These are phyloP conservation scores for Yarrowia sp. DNA, from an alignment of 805 yeast species.

Conservation along the genomic window DNA sequence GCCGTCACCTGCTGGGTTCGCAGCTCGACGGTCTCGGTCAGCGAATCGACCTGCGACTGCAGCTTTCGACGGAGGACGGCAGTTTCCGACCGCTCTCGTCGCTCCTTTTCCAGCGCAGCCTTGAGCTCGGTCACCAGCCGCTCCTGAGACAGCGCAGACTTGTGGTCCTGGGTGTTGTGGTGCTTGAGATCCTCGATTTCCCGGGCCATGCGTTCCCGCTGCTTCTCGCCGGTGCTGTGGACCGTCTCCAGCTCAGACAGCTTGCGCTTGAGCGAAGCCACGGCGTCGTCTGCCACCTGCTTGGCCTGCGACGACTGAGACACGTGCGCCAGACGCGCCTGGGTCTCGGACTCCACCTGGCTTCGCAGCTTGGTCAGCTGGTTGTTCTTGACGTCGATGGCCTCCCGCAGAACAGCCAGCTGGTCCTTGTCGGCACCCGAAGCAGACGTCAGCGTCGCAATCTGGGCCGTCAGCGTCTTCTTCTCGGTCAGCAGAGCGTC, in stretches of 20 bases:
- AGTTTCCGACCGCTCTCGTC: slow-evolving; percentile 44
- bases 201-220: slow-evolving; percentile 42
- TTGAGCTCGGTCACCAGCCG: slow-evolving; percentile 42
- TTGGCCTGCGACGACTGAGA: slow-evolving; percentile 53
- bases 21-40: slow-evolving; percentile 42
- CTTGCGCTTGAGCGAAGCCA: slow-evolving; percentile 42
- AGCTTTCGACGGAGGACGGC: slow-evolving; percentile 45
- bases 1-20: slow-evolving; percentile 43
- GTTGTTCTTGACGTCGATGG: slow-evolving; percentile 41
- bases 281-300: slow-evolving; percentile 54
- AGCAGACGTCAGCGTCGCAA: slow-evolving; percentile 40
- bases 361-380: slow-evolving; percentile 44
- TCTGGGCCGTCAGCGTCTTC: slow-evolving; percentile 41
- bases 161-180: slow-evolving; percentile 44
- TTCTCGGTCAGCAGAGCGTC: slow-evolving; percentile 42
- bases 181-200: slow-evolving; percentile 49
- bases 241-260: slow-evolving; percentile 43
- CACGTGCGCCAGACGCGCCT: slow-evolving; percentile 17
- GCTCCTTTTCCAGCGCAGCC: slow-evolving; percentile 42
- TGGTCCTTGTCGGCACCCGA: slow-evolving; percentile 40
- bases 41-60: slow-evolving; percentile 41
- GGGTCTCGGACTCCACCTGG: slow-evolving; percentile 41
- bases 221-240: slow-evolving; percentile 41
- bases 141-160: slow-evolving; percentile 43
- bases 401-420: slow-evolving; percentile 42